Percentiles rank a stretch among this genome's conserved stretches.
phyloP scores from a whole-genome alignment of 352 stramenopile species.

The Pythium phragmiticola region DNA sequence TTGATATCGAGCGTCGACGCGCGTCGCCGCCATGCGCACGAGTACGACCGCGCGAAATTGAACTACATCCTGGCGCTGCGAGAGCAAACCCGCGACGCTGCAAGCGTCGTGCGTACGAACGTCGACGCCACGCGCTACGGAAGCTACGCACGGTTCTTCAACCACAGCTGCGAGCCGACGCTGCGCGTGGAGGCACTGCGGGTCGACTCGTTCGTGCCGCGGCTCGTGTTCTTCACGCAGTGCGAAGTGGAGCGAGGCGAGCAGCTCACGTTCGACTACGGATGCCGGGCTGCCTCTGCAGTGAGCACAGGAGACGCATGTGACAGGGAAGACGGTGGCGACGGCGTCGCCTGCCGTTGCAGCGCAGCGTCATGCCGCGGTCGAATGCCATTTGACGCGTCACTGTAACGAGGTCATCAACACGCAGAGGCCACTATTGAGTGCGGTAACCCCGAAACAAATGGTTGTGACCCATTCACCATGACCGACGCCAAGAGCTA shows the following conservation, averaged over 20 bases:
- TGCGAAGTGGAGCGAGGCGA: slow-evolving; percentile 32
- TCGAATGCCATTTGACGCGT: slow-evolving; percentile 32
- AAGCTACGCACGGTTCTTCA: slow-evolving; percentile 69
- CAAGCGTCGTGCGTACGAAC: slow-evolving; percentile 47
- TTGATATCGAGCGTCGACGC: slow-evolving; percentile 52
- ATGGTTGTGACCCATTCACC: neutral
- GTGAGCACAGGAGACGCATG: neutral
- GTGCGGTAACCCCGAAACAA: slow-evolving; percentile 1
- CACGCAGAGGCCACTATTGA: slow-evolving; percentile 9
- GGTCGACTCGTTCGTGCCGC: slow-evolving; percentile 56
- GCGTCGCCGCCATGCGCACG: slow-evolving; percentile 33
- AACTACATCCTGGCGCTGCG: slow-evolving; percentile 67
- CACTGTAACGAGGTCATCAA: slow-evolving; percentile 27
- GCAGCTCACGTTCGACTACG: slow-evolving; percentile 72
- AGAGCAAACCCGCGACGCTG: slow-evolving; percentile 22
- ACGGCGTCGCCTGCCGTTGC: slow-evolving; percentile 31
- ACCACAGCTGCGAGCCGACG: slow-evolving; percentile 64
- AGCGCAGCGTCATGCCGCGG: slow-evolving; percentile 32
- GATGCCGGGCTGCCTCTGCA: neutral
- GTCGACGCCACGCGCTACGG: slow-evolving; percentile 50
- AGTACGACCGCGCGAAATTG: slow-evolving; percentile 25
- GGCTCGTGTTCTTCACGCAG: slow-evolving; percentile 52
- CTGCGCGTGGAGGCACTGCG: slow-evolving; percentile 51
- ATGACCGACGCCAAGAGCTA: slow-evolving; percentile 42
- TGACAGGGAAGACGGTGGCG: neutral